phyloP scores from a whole-genome alignment of 139 green algal species.

The Chlorella sp. region DNA sequence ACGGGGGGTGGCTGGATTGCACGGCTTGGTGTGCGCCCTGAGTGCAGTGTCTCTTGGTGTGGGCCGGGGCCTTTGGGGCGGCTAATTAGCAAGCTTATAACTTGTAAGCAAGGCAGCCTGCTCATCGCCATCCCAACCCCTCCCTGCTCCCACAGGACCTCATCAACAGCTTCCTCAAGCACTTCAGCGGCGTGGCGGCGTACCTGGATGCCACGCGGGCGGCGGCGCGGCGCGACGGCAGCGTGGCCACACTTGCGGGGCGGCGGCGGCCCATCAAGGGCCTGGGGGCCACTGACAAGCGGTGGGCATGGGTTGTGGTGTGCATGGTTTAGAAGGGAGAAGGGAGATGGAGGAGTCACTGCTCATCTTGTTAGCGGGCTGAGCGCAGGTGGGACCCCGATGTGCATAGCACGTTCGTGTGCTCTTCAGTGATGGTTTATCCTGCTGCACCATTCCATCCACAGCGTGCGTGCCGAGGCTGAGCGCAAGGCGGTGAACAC shows the following conservation, averaged over 20 bases:
- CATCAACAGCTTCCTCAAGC: constrained; percentile 56
- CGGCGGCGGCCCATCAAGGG: constrained; percentile 54
- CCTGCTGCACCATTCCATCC: background rate
- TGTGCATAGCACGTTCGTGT: background rate
- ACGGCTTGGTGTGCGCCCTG: too few relatives aligned
- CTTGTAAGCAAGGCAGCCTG: background rate
- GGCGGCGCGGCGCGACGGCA: constrained; percentile 33
- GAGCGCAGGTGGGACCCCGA: background rate
- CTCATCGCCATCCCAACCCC: too few relatives aligned
- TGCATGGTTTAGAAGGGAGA: constrained; percentile 15
- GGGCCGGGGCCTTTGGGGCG: too few relatives aligned
- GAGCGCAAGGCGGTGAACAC: constrained; percentile 61
- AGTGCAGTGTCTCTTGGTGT: too few relatives aligned
- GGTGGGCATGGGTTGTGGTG: constrained; percentile 1
- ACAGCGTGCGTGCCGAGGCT: constrained; percentile 28
- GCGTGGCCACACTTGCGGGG: constrained; percentile 52
- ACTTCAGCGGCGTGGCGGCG: constrained; percentile 52
- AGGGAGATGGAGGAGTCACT: constrained; percentile 9
- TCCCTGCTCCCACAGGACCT: constrained; percentile 30
- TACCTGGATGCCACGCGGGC: constrained; percentile 4
- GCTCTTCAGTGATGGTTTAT: background rate
- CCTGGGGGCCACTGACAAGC: constrained; percentile 19
- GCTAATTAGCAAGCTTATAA: background rate
- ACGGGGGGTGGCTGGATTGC: too few relatives aligned
- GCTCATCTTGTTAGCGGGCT: background rate